A percentile compares a stretch with the other conserved stretches of the same genome.
Evolutionary conservation across 2,329 filamentous ascomycete genomes (phyloP).

Genomic region (Diaporthe aspalathi): DNA sequence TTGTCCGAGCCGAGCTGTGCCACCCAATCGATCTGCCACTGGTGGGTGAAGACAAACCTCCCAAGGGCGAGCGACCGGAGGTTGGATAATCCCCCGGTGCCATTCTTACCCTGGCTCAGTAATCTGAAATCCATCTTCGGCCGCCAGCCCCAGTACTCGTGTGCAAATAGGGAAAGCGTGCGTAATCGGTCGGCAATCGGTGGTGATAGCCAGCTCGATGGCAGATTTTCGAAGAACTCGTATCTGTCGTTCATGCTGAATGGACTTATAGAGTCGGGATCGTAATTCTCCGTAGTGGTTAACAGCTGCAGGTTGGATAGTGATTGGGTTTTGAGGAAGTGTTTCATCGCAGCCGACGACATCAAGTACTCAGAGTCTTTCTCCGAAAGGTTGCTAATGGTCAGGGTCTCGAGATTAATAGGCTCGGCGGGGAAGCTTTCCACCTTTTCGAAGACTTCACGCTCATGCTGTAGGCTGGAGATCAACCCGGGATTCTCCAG

Average conservation of each 20-base stretch:
- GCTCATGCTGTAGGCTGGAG: background rate
- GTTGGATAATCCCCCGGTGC: conserved; percentile 48
- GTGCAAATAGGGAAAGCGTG: conserved; percentile 53
- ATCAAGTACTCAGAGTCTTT: background rate
- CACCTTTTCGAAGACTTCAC: background rate
- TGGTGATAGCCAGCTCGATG: conserved; percentile 42
- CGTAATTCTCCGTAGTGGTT: background rate
- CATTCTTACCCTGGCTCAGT: conserved; percentile 25
- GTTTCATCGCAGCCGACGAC: background rate
- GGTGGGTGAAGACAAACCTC: conserved; percentile 55
- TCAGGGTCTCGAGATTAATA: conserved; percentile 17
- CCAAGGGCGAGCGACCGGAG: conserved; percentile 55
- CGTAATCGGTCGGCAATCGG: conserved; percentile 42
- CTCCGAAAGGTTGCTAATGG: conserved; percentile 30
- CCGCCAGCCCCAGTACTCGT: conserved; percentile 54
- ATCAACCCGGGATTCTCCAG: background rate
- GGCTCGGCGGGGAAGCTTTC: background rate
- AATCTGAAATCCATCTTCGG: conserved; percentile 51
- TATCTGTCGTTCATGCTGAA: conserved; percentile 35
- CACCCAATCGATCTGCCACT: conserved; percentile 61
- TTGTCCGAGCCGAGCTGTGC: conserved; percentile 47
- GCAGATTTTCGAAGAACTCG: conserved; percentile 42
- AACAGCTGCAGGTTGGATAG: conserved; percentile 18
- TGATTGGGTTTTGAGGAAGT: background rate
- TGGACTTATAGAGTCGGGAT: background rate